Conservation (phyloP, 1,284 basidiomycete genomes). For the Earliella scabrosa region DNA sequence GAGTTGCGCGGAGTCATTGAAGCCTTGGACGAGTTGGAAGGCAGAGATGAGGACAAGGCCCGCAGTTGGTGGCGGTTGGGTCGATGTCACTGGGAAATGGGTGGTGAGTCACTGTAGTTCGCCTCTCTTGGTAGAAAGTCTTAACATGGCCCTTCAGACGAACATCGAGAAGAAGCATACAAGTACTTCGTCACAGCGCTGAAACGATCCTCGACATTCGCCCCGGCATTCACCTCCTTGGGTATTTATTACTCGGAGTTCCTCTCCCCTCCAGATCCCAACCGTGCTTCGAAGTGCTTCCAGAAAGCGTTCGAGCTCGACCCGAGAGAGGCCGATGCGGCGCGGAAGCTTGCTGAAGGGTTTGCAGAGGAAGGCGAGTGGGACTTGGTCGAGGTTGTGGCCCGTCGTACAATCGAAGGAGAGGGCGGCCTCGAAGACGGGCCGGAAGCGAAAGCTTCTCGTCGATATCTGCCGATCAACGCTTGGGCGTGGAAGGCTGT, state of each 20-base stretch:
- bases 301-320: constrained; percentile 99
- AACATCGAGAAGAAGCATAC: constrained; percentile 68
- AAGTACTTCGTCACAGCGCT: constrained; percentile 84
- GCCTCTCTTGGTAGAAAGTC: no score
- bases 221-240: constrained; percentile 92
- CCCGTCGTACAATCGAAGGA: constrained; percentile 89
- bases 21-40: constrained; percentile 56
- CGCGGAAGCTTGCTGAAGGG: constrained; percentile 81
- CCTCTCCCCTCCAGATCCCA: constrained; percentile 75
- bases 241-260: constrained; percentile 88
- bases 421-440: constrained; percentile 81
- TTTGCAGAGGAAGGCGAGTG: constrained; percentile 95
- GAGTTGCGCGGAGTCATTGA: constrained; percentile 66
- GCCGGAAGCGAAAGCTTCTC: constrained; percentile 48
- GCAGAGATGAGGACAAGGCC: constrained; percentile 64
- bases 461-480: constrained; percentile 76
- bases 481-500: constrained; percentile 99
- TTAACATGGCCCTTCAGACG: constrained; percentile 43
- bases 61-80: constrained; percentile 88
- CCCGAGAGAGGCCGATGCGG: constrained; percentile 86
- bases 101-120: no score
- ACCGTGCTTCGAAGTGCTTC: constrained; percentile 93
- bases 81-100: constrained; percentile 76
- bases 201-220: constrained; percentile 78
- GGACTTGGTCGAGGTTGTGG: constrained; percentile 95